Conservation (phyloP, 768 basidiomycete species). For the Obba rivulosa region DNA sequence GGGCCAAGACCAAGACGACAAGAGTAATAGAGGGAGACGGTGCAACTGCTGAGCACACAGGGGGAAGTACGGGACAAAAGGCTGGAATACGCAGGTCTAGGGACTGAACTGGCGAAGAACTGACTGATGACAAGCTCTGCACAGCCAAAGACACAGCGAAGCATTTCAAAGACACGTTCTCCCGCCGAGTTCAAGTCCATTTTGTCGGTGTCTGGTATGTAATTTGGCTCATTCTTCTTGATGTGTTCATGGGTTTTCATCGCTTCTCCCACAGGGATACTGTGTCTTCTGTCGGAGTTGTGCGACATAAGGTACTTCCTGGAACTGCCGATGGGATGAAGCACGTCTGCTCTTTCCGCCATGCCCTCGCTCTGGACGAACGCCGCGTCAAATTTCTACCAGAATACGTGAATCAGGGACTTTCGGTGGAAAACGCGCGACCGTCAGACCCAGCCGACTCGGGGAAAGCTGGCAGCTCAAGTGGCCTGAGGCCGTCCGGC, state of each 20-base stretch:
- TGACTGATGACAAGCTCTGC: background rate
- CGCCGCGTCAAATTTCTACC: constrained; percentile 22
- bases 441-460: too few species aligned
- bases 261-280: constrained; percentile 12
- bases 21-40: too few species aligned
- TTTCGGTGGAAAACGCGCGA: too few species aligned
- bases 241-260: background rate
- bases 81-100: too few species aligned
- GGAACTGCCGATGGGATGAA: constrained; percentile 1
- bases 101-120: too few species aligned
- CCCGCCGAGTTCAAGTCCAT: constrained; percentile 22
- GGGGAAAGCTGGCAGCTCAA: too few species aligned
- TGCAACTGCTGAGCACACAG: too few species aligned
- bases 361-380: constrained; percentile 25
- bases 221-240: background rate
- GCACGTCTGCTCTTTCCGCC: constrained; percentile 20
- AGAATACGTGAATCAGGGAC: constrained; percentile 13
- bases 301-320: constrained; percentile 12
- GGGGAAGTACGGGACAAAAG: too few species aligned
- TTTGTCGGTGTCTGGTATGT: constrained; percentile 31
- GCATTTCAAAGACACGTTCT: constrained; percentile 25
- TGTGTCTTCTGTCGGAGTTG: constrained; percentile 17
- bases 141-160: background rate
- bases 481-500: too few species aligned
- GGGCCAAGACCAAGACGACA: too few species aligned